These are phyloP conservation scores for Trametes polyzona DNA, from an alignment of 1,284 basidiomycete genomes.

Conservation along the genomic window DNA sequence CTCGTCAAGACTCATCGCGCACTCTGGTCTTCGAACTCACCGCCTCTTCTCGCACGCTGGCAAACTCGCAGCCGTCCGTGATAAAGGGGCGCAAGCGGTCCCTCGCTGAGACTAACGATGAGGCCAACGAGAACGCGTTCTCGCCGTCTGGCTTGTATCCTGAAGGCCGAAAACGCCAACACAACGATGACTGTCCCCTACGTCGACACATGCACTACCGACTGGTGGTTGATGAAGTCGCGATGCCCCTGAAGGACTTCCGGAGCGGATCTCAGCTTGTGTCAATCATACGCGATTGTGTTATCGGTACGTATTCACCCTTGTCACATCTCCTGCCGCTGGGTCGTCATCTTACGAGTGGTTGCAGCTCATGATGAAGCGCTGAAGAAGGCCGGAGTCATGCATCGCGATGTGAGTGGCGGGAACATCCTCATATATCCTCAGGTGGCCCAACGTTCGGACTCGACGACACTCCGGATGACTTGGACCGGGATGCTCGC, in stretches of 20 bases:
- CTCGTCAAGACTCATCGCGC: no score
- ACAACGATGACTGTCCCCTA: not conserved
- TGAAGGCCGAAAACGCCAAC: not conserved
- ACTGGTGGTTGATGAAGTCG: not conserved
- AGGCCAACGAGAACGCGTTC: no score
- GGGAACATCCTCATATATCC: constrained; percentile 18
- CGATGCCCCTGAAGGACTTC: not conserved
- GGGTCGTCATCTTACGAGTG: not conserved
- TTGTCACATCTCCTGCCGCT: not conserved
- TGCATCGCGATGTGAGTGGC: constrained; percentile 16
- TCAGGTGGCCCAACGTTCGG: not conserved
- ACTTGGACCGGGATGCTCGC: constrained; percentile 6
- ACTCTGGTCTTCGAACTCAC: no score
- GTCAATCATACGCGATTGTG: not conserved
- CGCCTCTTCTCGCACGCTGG: not conserved
- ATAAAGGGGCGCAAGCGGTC: no score
- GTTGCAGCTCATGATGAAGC: constrained; percentile 1
- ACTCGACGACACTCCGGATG: not conserved
- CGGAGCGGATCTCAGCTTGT: not conserved
- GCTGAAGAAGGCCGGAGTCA: not conserved
- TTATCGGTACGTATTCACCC: not conserved
- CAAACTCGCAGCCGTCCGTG: not conserved
- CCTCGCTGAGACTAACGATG: no score
- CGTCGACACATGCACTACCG: not conserved
- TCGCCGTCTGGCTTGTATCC: no score